phyloP scores from a whole-genome alignment of 805 yeast genomes.

The Yarrowia deformans region DNA sequence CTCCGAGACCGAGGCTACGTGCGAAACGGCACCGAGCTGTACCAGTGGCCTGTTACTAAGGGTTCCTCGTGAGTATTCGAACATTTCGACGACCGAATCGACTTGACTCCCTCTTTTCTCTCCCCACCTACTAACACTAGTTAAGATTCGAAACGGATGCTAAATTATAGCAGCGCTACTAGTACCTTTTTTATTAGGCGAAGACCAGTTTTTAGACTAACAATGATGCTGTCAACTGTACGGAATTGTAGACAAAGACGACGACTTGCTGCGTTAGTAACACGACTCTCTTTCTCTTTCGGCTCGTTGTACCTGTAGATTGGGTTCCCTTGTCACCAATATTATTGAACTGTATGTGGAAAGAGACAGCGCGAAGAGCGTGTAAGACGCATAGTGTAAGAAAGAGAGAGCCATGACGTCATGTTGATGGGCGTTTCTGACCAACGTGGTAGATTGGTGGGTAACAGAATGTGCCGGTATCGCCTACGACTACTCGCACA shows the following conservation, averaged over 20 bases:
- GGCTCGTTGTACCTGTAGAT: background rate
- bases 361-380: conserved; percentile 1
- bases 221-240: conserved; percentile 7
- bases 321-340: background rate
- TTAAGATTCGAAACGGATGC: conserved; percentile 38
- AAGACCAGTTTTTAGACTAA: conserved; percentile 32
- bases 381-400: background rate
- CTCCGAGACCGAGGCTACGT: conserved; percentile 74
- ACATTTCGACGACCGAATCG: background rate
- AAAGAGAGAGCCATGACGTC: background rate
- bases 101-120: background rate
- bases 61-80: conserved; percentile 43
- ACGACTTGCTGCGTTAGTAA: too few relatives aligned
- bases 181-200: conserved; percentile 22
- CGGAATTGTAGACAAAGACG: too few relatives aligned
- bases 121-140: conserved; percentile 31
- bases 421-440: background rate
- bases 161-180: conserved; percentile 37
- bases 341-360: conserved; percentile 18
- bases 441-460: background rate
- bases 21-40: conserved; percentile 66
- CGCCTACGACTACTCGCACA: too few relatives aligned
- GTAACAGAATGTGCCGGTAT: background rate
- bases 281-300: too few relatives aligned
- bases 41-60: conserved; percentile 81